These are phyloP conservation scores for Melianthus villosus DNA, from an alignment of 441 rosid species.

Conservation along the genomic window DNA sequence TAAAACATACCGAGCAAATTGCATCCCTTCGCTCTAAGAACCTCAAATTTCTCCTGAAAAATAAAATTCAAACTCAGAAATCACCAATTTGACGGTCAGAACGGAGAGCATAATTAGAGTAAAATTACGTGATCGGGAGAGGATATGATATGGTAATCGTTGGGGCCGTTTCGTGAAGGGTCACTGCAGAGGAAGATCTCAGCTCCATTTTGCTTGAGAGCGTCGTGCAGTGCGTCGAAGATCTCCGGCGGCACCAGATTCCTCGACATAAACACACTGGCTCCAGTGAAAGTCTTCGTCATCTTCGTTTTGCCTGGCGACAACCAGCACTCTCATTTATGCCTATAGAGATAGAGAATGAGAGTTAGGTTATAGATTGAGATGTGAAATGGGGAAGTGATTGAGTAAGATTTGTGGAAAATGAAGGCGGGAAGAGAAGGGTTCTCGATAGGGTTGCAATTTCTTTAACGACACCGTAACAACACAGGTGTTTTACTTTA, in stretches of 20 bases:
- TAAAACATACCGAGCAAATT: conserved; percentile 51
- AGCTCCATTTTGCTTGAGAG: conserved; percentile 73
- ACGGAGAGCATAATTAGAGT: not conserved
- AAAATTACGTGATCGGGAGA: conserved; percentile 50
- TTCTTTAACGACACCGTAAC: no score
- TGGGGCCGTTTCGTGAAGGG: conserved; percentile 57
- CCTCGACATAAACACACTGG: conserved; percentile 70
- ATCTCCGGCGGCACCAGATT: conserved; percentile 81
- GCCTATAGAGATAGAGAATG: no score
- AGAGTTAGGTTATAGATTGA: no score
- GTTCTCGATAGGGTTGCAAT: no score
- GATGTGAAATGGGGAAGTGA: no score
- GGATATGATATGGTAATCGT: conserved; percentile 71
- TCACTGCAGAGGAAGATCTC: conserved; percentile 82
- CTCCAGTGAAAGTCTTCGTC: conserved; percentile 50
- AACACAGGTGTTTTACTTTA: no score
- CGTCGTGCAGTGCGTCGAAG: conserved; percentile 72
- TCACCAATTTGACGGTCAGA: not conserved
- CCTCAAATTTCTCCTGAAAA: conserved; percentile 77
- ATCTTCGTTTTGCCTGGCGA: conserved; percentile 47
- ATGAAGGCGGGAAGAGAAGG: no score
- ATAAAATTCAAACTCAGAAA: not conserved
- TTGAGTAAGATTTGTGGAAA: no score
- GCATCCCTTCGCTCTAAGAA: conserved; percentile 72
- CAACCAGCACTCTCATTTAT: no score